These are phyloP conservation scores for Arthrobotrys sphaeroides DNA, from an alignment of 2,329 filamentous ascomycete genomes.

Conservation along the genomic window DNA sequence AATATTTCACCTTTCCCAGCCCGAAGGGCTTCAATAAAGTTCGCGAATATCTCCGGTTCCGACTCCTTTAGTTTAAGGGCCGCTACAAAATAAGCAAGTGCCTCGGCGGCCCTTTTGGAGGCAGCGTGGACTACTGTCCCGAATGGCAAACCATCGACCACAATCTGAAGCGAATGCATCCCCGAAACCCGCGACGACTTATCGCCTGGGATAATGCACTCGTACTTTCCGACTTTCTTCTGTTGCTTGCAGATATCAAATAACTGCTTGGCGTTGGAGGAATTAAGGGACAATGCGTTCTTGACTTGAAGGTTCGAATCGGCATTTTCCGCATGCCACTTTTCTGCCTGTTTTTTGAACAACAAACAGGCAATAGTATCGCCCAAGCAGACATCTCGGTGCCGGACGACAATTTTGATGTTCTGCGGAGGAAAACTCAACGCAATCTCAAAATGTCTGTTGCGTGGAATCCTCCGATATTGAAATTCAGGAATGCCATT, in stretches of 20 bases:
- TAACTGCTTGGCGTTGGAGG: slow-evolving; percentile 61
- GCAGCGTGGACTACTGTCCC: slow-evolving; percentile 53
- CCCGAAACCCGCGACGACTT: neutral
- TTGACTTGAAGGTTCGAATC: slow-evolving; percentile 58
- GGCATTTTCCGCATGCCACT: slow-evolving; percentile 58
- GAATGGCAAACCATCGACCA: slow-evolving; percentile 13
- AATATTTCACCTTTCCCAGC: slow-evolving; percentile 60
- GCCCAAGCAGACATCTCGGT: slow-evolving; percentile 57
- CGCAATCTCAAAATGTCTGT: slow-evolving; percentile 56
- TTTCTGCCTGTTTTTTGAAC: slow-evolving; percentile 62
- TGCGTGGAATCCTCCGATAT: slow-evolving; percentile 23
- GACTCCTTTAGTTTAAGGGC: slow-evolving; percentile 60
- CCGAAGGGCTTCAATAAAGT: slow-evolving; percentile 60
- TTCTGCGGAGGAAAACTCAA: slow-evolving; percentile 61
- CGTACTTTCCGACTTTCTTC: slow-evolving; percentile 41
- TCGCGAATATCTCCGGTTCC: slow-evolving; percentile 59
- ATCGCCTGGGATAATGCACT: slow-evolving; percentile 37
- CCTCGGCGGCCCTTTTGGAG: slow-evolving; percentile 60
- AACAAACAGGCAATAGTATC: slow-evolving; percentile 60
- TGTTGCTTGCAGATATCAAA: slow-evolving; percentile 60
- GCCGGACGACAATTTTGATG: slow-evolving; percentile 59
- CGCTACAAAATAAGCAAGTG: slow-evolving; percentile 60
- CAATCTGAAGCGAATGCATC: slow-evolving; percentile 9
- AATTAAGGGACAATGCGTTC: slow-evolving; percentile 59
- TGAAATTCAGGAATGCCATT: slow-evolving; percentile 59